Conservation (phyloP, 495 filamentous ascomycete species). For the Chaetomium cochliodes region DNA sequence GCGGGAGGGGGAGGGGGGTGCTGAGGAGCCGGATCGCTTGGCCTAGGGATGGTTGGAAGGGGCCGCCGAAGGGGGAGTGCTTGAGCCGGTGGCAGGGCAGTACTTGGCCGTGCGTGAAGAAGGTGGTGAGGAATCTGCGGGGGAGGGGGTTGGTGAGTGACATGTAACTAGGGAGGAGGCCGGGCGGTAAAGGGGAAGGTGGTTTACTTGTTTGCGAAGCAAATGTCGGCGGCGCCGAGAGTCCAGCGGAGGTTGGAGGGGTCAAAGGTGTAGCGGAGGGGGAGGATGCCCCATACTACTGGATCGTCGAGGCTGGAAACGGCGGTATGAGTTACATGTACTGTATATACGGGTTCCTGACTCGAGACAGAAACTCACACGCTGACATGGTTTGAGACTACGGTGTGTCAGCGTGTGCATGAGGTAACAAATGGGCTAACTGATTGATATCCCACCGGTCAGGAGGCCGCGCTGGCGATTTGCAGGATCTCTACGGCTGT, state of each 20-base stretch:
- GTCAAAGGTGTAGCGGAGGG: conserved; percentile 64
- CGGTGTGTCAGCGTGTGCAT: conserved; percentile 24
- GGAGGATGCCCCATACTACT: conserved; percentile 84
- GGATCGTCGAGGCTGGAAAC: conserved; percentile 82
- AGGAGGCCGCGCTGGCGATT: conserved; percentile 73
- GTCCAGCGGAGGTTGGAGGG: conserved; percentile 79
- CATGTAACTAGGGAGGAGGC: background rate
- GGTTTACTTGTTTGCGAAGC: conserved; percentile 67
- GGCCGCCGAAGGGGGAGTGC: conserved; percentile 70
- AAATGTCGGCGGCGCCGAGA: conserved; percentile 89
- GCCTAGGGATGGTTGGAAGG: conserved; percentile 86
- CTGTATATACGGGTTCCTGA: background rate
- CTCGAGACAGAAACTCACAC: conserved; percentile 66
- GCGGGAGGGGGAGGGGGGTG: conserved; percentile 38
- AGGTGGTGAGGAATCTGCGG: conserved; percentile 55
- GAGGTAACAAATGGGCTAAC: background rate
- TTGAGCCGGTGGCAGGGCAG: conserved; percentile 80
- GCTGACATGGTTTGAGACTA: conserved; percentile 93
- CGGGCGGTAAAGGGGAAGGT: background rate
- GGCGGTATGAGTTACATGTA: background rate
- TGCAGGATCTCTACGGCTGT: conserved; percentile 66
- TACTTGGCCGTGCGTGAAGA: conserved; percentile 86
- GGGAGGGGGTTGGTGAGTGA: background rate
- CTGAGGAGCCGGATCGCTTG: conserved; percentile 83
- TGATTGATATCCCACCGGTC: conserved; percentile 60